phyloP scores from a whole-genome alignment of 768 basidiomycete species.

The Psilocybe cubensis region DNA sequence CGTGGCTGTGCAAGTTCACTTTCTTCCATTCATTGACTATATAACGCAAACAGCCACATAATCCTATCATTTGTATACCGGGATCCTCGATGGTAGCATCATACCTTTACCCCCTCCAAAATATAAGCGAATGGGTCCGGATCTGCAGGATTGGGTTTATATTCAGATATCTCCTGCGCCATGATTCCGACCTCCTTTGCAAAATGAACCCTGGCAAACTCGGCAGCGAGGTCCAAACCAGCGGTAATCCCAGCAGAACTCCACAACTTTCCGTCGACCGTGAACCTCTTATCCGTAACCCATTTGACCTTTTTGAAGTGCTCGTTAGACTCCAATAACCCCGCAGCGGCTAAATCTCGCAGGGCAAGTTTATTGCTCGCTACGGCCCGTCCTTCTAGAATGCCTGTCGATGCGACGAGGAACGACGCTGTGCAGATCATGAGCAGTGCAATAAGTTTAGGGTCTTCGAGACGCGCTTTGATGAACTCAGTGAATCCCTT shows the following conservation, averaged over 20 bases:
- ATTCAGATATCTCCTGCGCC: constrained; percentile 24
- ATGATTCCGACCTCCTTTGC: constrained; percentile 25
- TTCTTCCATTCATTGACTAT: too few relatives aligned
- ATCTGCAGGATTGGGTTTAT: constrained; percentile 25
- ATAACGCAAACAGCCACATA: too few relatives aligned
- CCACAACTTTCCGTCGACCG: constrained; percentile 31
- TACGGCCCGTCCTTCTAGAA: constrained; percentile 21
- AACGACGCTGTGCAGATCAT: constrained; percentile 24
- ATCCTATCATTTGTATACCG: too few relatives aligned
- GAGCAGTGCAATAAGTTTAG: constrained; percentile 14
- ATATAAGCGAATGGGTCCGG: constrained; percentile 30
- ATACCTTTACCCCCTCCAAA: constrained; percentile 25
- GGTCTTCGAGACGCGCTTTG: constrained; percentile 4
- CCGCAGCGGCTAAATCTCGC: constrained; percentile 3
- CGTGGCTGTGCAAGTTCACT: too few relatives aligned
- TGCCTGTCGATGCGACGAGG: constrained; percentile 18
- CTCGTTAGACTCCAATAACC: constrained; percentile 5
- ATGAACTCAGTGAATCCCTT: constrained; percentile 14
- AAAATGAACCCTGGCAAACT: constrained; percentile 27
- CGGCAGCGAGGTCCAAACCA: constrained; percentile 31
- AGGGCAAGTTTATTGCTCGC: constrained; percentile 22
- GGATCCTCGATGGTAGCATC: too few relatives aligned
- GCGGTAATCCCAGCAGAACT: constrained; percentile 29
- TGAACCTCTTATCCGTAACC: constrained; percentile 31
- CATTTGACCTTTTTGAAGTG: constrained; percentile 28